Evolutionary conservation across 768 basidiomycete genomes (phyloP).

Genomic region (Trametes coccinea): DNA sequence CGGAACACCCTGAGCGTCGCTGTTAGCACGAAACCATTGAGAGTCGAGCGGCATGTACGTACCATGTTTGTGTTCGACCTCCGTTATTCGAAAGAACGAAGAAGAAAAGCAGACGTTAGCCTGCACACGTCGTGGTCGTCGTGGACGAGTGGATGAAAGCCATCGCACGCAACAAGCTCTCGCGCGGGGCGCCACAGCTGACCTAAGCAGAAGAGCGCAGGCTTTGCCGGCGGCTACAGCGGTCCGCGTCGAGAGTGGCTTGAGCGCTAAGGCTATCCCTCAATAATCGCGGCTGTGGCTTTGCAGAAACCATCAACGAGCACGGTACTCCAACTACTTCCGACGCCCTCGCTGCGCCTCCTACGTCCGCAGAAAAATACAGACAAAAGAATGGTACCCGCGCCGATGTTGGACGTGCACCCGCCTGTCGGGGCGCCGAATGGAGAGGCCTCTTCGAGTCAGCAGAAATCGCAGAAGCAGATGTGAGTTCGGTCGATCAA

Average conservation of each 20-base stretch:
- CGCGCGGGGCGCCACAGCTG: constrained; percentile 12
- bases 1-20: constrained; percentile 78
- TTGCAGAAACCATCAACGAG: neutral
- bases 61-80: constrained; percentile 16
- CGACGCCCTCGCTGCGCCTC: constrained; percentile 2
- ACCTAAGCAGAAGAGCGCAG: constrained; percentile 3
- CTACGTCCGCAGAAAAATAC: neutral
- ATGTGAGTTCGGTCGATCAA: constrained; percentile 35
- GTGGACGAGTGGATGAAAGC: neutral
- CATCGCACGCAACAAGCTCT: neutral
- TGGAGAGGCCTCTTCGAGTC: constrained; percentile 20
- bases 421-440: constrained; percentile 24
- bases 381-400: constrained; percentile 24
- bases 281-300: constrained; percentile 14
- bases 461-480: constrained; percentile 57
- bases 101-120: neutral
- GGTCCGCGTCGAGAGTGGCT: neutral
- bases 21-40: neutral
- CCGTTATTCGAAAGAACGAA: neutral
- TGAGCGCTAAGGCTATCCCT: constrained; percentile 7
- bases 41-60: neutral
- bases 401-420: constrained; percentile 28
- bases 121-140: neutral
- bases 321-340: neutral
- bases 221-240: neutral